Evolutionary conservation across 768 basidiomycete genomes (phyloP), one percentile per base, ranked within the genome.

Genomic region (Hypholoma sublateritium): DNA sequence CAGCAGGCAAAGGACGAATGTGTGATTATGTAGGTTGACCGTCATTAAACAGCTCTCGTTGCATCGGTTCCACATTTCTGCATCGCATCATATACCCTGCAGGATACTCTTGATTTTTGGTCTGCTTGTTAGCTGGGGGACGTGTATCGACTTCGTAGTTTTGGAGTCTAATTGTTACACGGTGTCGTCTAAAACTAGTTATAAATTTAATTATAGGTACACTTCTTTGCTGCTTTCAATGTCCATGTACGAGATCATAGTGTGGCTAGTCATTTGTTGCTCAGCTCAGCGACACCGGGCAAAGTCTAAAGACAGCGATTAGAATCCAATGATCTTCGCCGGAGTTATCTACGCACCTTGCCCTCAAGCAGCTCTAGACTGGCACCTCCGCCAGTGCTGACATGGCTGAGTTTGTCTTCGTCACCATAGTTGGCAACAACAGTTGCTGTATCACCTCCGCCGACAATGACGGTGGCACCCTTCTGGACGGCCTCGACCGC

Each of bases 401-500:
- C 93, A 74, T 99, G 96, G 73, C 91, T 95, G 61, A 99, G 79
- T 71, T 93, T 86, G 64, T 89, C 86, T 72, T 99, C 96, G 16
- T 86, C 86, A 11, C 77, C 78, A 68, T 89, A 83, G 62, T 95
- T 86, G n/a, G 91, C 95, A 53, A 88, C 95, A 35, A 98, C 82
- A 5, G 96, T 98, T n/a, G 96, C 96, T 41, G 93, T 96, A 71
- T 95, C 94, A 60, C 93, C 93, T 63, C 94, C 95, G 53, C 96
- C 96, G 55, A 98, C 88, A 65, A 99, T 98, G 60, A 99, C 96
- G 6, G 88, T 91, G 9, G 93, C 80, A 22, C 95, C 95, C 21
- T 86, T 84, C 69, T 86, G 71, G 50, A 93, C 93, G 24, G 95
- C 95, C 65, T 93, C 87, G 65, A 96, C 83, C 66, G 84, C 86